Conservation (phyloP, 345 rosid genomes). For the Gossypium arboreum region DNA sequence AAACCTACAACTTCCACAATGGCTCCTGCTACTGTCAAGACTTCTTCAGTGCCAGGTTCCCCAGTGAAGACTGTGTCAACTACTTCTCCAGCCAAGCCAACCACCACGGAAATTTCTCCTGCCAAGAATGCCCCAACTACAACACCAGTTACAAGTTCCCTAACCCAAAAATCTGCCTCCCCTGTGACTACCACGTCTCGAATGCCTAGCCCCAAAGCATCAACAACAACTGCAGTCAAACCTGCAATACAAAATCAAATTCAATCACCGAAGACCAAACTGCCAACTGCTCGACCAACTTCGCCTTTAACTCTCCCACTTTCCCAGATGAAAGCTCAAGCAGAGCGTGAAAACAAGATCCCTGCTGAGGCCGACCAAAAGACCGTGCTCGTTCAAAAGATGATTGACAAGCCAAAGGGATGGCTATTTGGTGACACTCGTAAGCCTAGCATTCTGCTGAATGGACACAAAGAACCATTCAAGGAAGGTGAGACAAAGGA, state of each 20-base stretch:
- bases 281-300: slow-evolving; percentile 47
- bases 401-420: slow-evolving; percentile 32
- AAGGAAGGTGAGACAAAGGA: slow-evolving; percentile 17
- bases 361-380: slow-evolving; percentile 57
- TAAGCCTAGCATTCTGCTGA: neutral
- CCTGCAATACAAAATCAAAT: slow-evolving; percentile 32
- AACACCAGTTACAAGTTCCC: slow-evolving; percentile 23
- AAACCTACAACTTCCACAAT: slow-evolving; percentile 5
- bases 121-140: neutral
- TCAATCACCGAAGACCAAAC: slow-evolving; percentile 36
- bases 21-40: neutral
- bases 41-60: slow-evolving; percentile 4
- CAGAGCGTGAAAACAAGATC: slow-evolving; percentile 32
- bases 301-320: slow-evolving; percentile 72
- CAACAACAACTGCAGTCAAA: slow-evolving; percentile 21
- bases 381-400: slow-evolving; percentile 49
- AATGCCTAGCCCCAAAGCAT: slow-evolving; percentile 17
- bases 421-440: slow-evolving; percentile 2
- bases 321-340: slow-evolving; percentile 39
- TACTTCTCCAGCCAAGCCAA: neutral
- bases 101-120: slow-evolving; percentile 26
- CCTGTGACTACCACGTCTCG: neutral
- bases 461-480: slow-evolving; percentile 1
- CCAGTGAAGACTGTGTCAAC: neutral
- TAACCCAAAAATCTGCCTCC: slow-evolving; percentile 12